Percentiles rank a stretch among this genome's conserved stretches.
Evolutionary conservation across 495 filamentous ascomycete genomes (phyloP).

Genomic region (Neurospora sp.): DNA sequence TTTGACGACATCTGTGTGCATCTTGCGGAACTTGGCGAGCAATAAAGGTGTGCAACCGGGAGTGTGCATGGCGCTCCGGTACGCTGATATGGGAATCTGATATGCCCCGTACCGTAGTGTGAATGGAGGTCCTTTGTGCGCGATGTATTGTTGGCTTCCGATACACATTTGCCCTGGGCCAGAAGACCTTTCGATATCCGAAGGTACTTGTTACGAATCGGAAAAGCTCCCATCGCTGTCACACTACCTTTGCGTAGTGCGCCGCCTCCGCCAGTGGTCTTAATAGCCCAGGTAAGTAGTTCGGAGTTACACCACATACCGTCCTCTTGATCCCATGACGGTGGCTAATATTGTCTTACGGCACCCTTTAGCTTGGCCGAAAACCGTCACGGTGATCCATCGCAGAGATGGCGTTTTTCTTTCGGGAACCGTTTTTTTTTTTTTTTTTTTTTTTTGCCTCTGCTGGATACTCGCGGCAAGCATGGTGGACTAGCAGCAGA

Average conservation of each 20-base stretch:
- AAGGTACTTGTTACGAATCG: not conserved
- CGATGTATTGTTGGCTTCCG: not conserved
- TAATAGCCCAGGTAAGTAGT: not conserved
- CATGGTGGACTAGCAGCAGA: not conserved
- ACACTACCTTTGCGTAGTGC: not conserved
- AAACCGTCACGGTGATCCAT: not conserved
- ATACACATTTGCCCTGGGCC: not conserved
- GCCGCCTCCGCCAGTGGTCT: not conserved
- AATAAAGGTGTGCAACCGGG: not conserved
- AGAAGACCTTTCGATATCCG: not conserved
- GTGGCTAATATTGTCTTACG: not conserved
- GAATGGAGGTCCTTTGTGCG: not conserved
- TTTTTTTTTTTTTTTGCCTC: not conserved
- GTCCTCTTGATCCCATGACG: not conserved
- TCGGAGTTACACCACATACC: not conserved
- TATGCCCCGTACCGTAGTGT: not conserved
- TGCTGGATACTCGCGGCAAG: not conserved
- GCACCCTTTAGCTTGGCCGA: not conserved
- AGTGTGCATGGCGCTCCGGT: not conserved
- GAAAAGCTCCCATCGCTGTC: not conserved
- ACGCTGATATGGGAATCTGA: not conserved
- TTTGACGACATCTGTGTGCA: not conserved
- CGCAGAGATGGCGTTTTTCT: not conserved
- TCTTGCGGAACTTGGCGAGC: not conserved
- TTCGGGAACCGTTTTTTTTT: not conserved